phyloP scores from a whole-genome alignment of 2,329 filamentous ascomycete genomes.

The Sclerotinia spermophila region DNA sequence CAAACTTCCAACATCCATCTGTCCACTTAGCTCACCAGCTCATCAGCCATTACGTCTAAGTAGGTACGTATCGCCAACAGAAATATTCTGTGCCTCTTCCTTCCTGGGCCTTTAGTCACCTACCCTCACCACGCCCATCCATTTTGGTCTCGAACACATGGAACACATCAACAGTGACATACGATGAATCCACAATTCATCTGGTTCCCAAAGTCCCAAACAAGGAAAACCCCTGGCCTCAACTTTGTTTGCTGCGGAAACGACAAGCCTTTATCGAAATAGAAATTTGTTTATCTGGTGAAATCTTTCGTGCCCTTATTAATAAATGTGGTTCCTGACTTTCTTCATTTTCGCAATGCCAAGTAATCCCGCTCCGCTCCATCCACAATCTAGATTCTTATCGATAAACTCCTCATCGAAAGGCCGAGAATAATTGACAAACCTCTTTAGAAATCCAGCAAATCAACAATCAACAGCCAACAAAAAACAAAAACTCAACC shows the following conservation, averaged over 20 bases:
- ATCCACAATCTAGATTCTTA: not conserved
- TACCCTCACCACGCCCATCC: not conserved
- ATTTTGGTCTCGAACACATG: not conserved
- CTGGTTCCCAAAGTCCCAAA: not conserved
- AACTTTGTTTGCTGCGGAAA: not conserved
- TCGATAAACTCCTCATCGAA: not conserved
- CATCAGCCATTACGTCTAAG: not conserved
- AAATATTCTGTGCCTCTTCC: no score
- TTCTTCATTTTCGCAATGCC: not conserved
- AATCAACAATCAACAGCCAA: not conserved
- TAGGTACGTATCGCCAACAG: not conserved
- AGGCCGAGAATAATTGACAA: not conserved
- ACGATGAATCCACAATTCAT: not conserved
- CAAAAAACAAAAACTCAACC: not conserved
- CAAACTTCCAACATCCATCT: not conserved
- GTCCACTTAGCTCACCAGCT: not conserved
- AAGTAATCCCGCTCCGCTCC: slow-evolving; percentile 10
- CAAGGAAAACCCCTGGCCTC: not conserved
- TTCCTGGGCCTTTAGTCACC: not conserved
- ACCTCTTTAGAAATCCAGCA: not conserved
- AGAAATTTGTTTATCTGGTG: not conserved
- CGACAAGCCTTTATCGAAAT: not conserved
- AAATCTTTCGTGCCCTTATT: not conserved
- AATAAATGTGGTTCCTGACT: not conserved
- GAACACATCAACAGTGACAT: slow-evolving; percentile 3